These are phyloP conservation scores for Petasospora fabianii DNA, from an alignment of 1,139 yeast species.

Conservation along the genomic window DNA sequence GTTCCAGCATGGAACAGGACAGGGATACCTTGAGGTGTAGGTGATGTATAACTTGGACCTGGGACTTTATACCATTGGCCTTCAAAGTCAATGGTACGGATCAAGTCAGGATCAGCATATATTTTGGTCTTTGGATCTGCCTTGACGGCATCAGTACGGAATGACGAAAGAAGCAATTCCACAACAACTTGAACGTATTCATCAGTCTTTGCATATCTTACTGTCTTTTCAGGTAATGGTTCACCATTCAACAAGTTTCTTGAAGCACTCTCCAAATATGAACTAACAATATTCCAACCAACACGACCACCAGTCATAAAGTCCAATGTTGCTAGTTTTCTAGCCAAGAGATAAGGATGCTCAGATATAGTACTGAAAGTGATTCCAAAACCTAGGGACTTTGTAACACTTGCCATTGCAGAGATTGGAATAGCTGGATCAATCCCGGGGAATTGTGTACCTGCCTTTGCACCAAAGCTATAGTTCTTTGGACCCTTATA, in stretches of 20 bases:
- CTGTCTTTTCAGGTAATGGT: slow-evolving; percentile 35
- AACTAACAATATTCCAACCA: slow-evolving; percentile 44
- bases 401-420: slow-evolving; percentile 40
- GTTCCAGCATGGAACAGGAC: slow-evolving; percentile 41
- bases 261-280: slow-evolving; percentile 40
- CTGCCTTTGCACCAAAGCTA: slow-evolving; percentile 34
- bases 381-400: slow-evolving; percentile 36
- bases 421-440: slow-evolving; percentile 36
- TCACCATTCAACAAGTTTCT: slow-evolving; percentile 36
- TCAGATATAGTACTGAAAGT: slow-evolving; percentile 41
- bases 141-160: slow-evolving; percentile 30
- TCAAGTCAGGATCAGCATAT: slow-evolving; percentile 31
- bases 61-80: slow-evolving; percentile 38
- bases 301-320: slow-evolving; percentile 39
- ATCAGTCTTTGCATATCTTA: slow-evolving; percentile 37
- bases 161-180: slow-evolving; percentile 22
- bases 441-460: slow-evolving; percentile 37
- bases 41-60: slow-evolving; percentile 37
- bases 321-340: slow-evolving; percentile 39
- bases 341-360: slow-evolving; percentile 38
- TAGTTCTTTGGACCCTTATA: slow-evolving; percentile 39
- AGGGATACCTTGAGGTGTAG: slow-evolving; percentile 35
- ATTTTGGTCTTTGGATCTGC: background rate
- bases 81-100: slow-evolving; percentile 34
- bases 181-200: slow-evolving; percentile 37